Base-by-base conservation (phyloP, 805 yeast genomes). In the Candida easanensis region DNA sequence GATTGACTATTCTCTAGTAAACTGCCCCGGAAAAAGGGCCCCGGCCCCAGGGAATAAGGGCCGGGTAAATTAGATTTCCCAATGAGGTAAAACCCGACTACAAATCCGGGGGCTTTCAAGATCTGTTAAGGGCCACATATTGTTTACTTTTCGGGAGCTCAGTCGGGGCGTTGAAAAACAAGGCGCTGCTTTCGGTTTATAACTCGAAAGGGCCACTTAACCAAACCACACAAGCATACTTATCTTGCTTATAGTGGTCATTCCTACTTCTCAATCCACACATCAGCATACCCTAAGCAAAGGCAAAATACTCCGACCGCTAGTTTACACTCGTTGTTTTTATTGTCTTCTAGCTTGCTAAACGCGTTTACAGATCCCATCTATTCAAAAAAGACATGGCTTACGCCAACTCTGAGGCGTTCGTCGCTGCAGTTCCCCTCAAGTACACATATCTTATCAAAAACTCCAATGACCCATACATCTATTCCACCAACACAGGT, bases 401-500 rank as follows among this genome's bases (percentile, higher is more conserved):
- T 5, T 11, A 17, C 19, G 7, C 26, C 18, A 13, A 9, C 5
- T 20, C 9, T 9, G 16, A 20, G 30, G 8, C 28, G 14, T 20
- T 40, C n/a, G 27, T 45, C 4, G 50, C 50, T 2, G 26, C 48
- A 4, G 41, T 51, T 11, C 56, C 58, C 2, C 42, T 57, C 27
- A 49, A 46, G 33, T 57, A 58, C 42, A 48, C 54, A 1, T 56
- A 48, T 31, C 39, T 53, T 4, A 25, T 55, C 7, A 49, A 42
- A 32, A 34, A 45, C 20, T 16, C n/a, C 30, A 7, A 26, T 4
- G n/a, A 33, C 4, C 16, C 36, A 2, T 51, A 49, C 33, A 28
- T 54, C 21, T 54, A 47, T 38, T 48, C 50, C n/a, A 48, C 63
- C 9, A 33, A 45, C 27, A 42, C 42, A 4, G 61, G 60, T 0